Evolutionary conservation across 306 rosid genomes (phyloP).

Genomic region (Canavalia ensiformis): DNA sequence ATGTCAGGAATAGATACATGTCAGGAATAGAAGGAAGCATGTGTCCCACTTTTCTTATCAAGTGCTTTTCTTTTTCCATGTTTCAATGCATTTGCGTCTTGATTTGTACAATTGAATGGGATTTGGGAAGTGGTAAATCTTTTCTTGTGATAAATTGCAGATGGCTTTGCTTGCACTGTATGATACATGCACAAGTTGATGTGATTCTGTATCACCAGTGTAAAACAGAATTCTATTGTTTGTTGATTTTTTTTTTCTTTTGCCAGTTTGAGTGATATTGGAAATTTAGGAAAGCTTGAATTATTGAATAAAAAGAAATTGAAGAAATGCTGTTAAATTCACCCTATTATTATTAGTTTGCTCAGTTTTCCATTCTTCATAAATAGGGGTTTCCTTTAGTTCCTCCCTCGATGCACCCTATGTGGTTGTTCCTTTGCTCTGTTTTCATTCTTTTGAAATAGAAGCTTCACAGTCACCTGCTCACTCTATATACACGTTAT

Average conservation of each 20-base stretch:
- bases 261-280: not conserved
- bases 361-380: slow-evolving; percentile 3
- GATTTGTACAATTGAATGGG: not conserved
- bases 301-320: not conserved
- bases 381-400: not conserved
- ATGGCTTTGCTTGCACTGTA: not conserved
- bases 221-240: not conserved
- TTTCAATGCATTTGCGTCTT: slow-evolving; percentile 13
- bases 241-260: not conserved
- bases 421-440: slow-evolving; percentile 19
- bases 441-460: slow-evolving; percentile 5
- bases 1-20: not conserved
- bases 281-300: not conserved
- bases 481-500: not conserved
- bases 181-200: not conserved
- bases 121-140: not conserved
- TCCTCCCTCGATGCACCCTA: not conserved
- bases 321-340: not conserved
- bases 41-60: not conserved
- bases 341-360: not conserved
- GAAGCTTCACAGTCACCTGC: not conserved
- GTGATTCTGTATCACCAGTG: not conserved
- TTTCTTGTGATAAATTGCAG: not conserved
- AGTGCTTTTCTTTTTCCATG: slow-evolving; percentile 22
- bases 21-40: not conserved